A percentile compares a stretch with the other conserved stretches of the same genome.
Evolutionary conservation across 768 basidiomycete species (phyloP).

Genomic region (Suillus fuscotomentosus): DNA sequence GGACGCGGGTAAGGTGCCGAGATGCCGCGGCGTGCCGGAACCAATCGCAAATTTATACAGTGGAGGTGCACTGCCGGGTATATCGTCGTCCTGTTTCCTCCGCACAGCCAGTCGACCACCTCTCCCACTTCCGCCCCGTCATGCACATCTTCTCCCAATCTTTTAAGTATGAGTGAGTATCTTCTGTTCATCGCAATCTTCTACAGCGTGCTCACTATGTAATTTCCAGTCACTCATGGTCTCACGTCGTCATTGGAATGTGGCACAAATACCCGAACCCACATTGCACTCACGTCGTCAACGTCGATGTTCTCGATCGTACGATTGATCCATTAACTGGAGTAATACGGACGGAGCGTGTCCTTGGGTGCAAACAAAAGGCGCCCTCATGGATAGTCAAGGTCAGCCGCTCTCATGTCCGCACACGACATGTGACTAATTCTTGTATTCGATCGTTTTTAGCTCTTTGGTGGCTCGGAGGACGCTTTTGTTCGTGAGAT

Average conservation of each 20-base stretch:
- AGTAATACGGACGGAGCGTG: slow-evolving; percentile 86
- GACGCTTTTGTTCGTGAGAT: slow-evolving; percentile 95
- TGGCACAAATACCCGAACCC: slow-evolving; percentile 98
- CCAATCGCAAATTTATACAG: slow-evolving; percentile 25
- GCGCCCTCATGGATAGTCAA: slow-evolving; percentile 91
- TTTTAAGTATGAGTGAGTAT: slow-evolving; percentile 80
- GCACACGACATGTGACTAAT: slow-evolving; percentile 6
- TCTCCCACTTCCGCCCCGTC: slow-evolving; percentile 26
- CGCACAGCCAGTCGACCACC: slow-evolving; percentile 17
- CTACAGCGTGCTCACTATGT: slow-evolving; percentile 8
- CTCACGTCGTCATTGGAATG: slow-evolving; percentile 88
- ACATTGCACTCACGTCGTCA: slow-evolving; percentile 84
- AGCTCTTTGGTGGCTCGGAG: slow-evolving; percentile 92
- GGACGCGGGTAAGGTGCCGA: background rate
- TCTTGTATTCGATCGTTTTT: slow-evolving; percentile 5
- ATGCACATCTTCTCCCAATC: slow-evolving; percentile 89
- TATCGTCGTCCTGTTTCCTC: slow-evolving; percentile 16
- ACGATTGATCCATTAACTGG: slow-evolving; percentile 81
- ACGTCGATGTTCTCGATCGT: slow-evolving; percentile 85
- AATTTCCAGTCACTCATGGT: slow-evolving; percentile 74
- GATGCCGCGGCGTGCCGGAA: slow-evolving; percentile 17
- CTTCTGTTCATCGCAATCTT: slow-evolving; percentile 2
- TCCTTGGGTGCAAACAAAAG: slow-evolving; percentile 90
- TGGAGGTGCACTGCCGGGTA: slow-evolving; percentile 3
- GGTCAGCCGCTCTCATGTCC: slow-evolving; percentile 44